A percentile compares a stretch with the other conserved stretches of the same genome.
phyloP scores from a whole-genome alignment of 441 rosid genomes.

The Gossypium lobatum region DNA sequence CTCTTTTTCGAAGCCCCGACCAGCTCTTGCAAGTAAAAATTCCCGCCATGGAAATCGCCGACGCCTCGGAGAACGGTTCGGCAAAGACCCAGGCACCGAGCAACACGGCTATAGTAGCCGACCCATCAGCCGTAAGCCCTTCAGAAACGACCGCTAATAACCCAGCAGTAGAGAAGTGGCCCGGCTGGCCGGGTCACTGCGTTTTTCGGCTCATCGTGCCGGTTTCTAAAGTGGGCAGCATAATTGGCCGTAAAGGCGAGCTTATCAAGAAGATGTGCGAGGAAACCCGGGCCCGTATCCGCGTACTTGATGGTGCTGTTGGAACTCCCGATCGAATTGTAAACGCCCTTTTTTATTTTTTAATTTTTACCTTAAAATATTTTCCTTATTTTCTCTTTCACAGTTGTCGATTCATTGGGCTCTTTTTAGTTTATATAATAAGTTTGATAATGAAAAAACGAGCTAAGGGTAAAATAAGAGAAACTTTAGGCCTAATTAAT shows the following conservation, averaged over 20 bases:
- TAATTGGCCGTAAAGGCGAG: conserved; percentile 64
- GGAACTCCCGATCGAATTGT: conserved; percentile 59
- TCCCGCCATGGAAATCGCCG: not conserved
- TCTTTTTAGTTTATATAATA: not conserved
- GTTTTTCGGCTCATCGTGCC: conserved; percentile 66
- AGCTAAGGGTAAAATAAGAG: not conserved
- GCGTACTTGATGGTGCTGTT: conserved; percentile 59
- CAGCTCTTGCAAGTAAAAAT: not conserved
- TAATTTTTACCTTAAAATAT: not conserved
- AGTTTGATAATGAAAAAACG: not conserved
- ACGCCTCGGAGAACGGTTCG: not conserved
- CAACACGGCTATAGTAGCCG: not conserved
- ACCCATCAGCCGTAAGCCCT: not conserved
- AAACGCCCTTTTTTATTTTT: not conserved
- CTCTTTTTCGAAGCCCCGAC: not conserved
- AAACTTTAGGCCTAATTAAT: not conserved
- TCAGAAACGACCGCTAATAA: conserved; percentile 3
- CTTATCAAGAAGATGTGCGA: conserved; percentile 59
- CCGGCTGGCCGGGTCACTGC: conserved; percentile 73
- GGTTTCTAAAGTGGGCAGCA: conserved; percentile 55
- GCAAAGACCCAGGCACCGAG: not conserved
- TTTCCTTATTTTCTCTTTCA: not conserved
- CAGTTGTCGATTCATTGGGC: not conserved
- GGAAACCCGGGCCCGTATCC: conserved; percentile 61
- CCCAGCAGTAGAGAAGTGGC: conserved; percentile 48